Evolutionary conservation across 2,329 filamentous ascomycete species (phyloP).

Genomic region (Purpureocillium lavendulum): DNA sequence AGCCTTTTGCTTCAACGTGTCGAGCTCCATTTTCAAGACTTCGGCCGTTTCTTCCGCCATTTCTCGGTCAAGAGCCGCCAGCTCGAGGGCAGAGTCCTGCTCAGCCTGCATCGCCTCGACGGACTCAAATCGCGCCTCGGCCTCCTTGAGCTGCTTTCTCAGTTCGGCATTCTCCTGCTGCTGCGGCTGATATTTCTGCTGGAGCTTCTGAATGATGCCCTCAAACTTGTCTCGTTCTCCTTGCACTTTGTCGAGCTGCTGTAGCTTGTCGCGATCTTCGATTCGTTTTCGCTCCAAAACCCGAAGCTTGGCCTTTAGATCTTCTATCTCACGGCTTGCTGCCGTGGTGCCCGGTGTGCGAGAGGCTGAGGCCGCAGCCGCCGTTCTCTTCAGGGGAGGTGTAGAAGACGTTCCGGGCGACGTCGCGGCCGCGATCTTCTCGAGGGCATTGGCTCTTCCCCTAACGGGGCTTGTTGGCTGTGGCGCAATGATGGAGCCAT

Average conservation of each 20-base stretch:
- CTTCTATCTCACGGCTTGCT: slow-evolving; percentile 65
- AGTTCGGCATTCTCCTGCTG: slow-evolving; percentile 72
- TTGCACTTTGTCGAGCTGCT: slow-evolving; percentile 67
- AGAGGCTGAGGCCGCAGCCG: slow-evolving; percentile 17
- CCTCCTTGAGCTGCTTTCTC: slow-evolving; percentile 69
- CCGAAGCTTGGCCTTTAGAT: slow-evolving; percentile 78
- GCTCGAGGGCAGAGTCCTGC: slow-evolving; percentile 76
- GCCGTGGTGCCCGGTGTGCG: slow-evolving; percentile 40
- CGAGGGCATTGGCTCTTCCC: slow-evolving; percentile 41
- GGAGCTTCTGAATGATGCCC: slow-evolving; percentile 79
- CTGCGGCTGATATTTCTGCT: slow-evolving; percentile 79
- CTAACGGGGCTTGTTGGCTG: slow-evolving; percentile 42
- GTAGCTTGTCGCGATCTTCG: slow-evolving; percentile 81
- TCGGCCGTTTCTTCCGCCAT: slow-evolving; percentile 95
- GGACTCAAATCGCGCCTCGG: slow-evolving; percentile 56
- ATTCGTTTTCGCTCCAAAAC: slow-evolving; percentile 79
- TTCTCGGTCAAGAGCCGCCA: slow-evolving; percentile 82
- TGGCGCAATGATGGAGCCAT: slow-evolving; percentile 40
- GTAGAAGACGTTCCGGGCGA: slow-evolving; percentile 18
- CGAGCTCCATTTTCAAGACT: slow-evolving; percentile 69
- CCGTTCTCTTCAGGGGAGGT: slow-evolving; percentile 21
- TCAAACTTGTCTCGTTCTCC: slow-evolving; percentile 73
- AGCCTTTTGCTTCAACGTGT: slow-evolving; percentile 62
- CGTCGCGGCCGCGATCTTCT: slow-evolving; percentile 37
- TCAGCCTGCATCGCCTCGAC: slow-evolving; percentile 72